Conservation (phyloP, 768 basidiomycete species). For the Lactarius tabidus region DNA sequence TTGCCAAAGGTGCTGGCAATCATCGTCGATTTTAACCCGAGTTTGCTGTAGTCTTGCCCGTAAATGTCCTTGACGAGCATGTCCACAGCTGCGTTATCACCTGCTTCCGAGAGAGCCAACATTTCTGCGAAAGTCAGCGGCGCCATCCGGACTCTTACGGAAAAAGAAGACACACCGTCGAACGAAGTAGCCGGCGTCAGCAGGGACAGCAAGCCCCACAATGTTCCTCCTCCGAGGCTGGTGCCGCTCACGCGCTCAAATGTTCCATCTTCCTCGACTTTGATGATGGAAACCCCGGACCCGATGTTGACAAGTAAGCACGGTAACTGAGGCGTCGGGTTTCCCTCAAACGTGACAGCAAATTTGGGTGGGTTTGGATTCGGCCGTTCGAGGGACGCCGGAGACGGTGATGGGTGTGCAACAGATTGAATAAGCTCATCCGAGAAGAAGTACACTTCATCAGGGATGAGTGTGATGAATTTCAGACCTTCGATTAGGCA, state of each 20-base stretch:
- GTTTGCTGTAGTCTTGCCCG: conserved; percentile 92
- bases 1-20: conserved; percentile 99
- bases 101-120: conserved; percentile 88
- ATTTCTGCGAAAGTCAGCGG: conserved; percentile 61
- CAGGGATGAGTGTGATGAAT: conserved; percentile 93
- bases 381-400: conserved; percentile 63
- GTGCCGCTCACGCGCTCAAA: conserved; percentile 98
- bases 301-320: conserved; percentile 98
- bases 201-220: conserved; percentile 94
- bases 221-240: conserved; percentile 92
- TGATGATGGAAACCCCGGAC: conserved; percentile 95
- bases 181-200: conserved; percentile 94
- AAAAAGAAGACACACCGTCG: conserved; percentile 72
- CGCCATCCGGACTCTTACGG: conserved; percentile 1
- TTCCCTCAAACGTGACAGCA: conserved; percentile 80
- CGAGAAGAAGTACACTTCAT: conserved; percentile 98
- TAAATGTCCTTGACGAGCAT: conserved; percentile 99
- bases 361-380: conserved; percentile 88
- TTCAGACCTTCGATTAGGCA: conserved; percentile 94
- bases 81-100: conserved; percentile 91
- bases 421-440: conserved; percentile 86
- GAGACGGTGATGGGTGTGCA: conserved; percentile 36
- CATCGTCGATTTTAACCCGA: conserved; percentile 95
- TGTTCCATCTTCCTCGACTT: conserved; percentile 90
- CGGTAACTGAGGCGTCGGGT: conserved; percentile 84